Conservation (phyloP, 2,329 filamentous ascomycete genomes). For the Claviceps sp. region DNA sequence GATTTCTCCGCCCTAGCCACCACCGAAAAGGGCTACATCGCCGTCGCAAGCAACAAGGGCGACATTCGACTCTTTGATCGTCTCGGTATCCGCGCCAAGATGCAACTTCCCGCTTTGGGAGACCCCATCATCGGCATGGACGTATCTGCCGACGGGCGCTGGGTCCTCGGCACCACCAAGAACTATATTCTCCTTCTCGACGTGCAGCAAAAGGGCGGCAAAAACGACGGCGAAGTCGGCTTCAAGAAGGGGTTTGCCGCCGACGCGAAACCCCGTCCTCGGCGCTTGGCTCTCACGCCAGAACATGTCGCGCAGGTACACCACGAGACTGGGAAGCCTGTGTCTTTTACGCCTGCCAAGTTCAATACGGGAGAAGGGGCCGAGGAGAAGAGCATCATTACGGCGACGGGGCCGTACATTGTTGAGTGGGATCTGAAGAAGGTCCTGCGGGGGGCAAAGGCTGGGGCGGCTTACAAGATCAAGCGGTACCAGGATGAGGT, state of each 20-base stretch:
- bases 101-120: slow-evolving; percentile 85
- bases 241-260: slow-evolving; percentile 91
- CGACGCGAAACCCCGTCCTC: slow-evolving; percentile 84
- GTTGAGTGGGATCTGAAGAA: slow-evolving; percentile 94
- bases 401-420: slow-evolving; percentile 90
- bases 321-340: slow-evolving; percentile 78
- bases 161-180: slow-evolving; percentile 85
- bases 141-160: slow-evolving; percentile 87
- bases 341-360: slow-evolving; percentile 80
- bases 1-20: slow-evolving; percentile 91
- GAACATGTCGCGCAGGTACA: slow-evolving; percentile 94
- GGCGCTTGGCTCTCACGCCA: slow-evolving; percentile 76
- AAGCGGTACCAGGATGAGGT: slow-evolving; percentile 93
- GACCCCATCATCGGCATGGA: slow-evolving; percentile 92
- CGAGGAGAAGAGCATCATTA: slow-evolving; percentile 88
- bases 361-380: slow-evolving; percentile 82
- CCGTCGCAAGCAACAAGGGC: slow-evolving; percentile 93
- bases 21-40: slow-evolving; percentile 92
- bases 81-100: slow-evolving; percentile 94
- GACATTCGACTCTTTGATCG: slow-evolving; percentile 95
- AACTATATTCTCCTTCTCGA: slow-evolving; percentile 94
- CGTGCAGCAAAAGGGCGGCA: slow-evolving; percentile 77
- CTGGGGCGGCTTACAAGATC: slow-evolving; percentile 87
- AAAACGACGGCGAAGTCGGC: slow-evolving; percentile 95
- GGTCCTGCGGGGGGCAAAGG: slow-evolving; percentile 64